A percentile compares a stretch with the other conserved stretches of the same genome.
phyloP scores from a whole-genome alignment of 2,329 filamentous ascomycete genomes.

The Fusarium nelsonii region DNA sequence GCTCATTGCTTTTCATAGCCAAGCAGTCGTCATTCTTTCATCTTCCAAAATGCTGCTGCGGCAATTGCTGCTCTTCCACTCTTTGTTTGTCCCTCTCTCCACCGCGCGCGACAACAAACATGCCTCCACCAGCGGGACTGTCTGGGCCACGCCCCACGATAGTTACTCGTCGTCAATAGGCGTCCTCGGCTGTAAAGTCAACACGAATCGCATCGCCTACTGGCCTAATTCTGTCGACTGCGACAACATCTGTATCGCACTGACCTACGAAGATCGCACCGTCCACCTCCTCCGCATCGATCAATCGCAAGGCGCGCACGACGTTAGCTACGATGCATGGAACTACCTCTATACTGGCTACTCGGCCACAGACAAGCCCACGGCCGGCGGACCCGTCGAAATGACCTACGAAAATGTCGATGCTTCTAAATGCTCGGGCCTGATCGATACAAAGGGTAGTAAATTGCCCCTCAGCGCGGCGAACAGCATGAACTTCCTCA shows the following conservation, averaged over 20 bases:
- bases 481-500: conserved; percentile 67
- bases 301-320: conserved; percentile 67
- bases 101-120: conserved; percentile 10
- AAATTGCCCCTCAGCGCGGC: conserved; percentile 60
- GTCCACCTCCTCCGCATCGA: conserved; percentile 72
- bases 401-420: conserved; percentile 62
- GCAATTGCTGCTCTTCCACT: conserved; percentile 23
- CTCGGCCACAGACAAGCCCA: conserved; percentile 60
- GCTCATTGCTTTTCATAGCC: conserved; percentile 24
- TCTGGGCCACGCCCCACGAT: conserved; percentile 66
- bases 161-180: conserved; percentile 69
- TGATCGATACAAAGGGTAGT: conserved; percentile 60
- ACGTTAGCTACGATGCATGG: conserved; percentile 72
- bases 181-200: conserved; percentile 70
- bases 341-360: conserved; percentile 67
- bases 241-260: conserved; percentile 66
- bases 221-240: conserved; percentile 69
- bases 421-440: conserved; percentile 59
- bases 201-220: conserved; percentile 72
- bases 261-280: conserved; percentile 62
- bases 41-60: conserved; percentile 25
- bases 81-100: conserved; percentile 17
- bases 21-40: conserved; percentile 1
- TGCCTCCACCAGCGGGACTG: conserved; percentile 35
- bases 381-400: conserved; percentile 60